A percentile compares a stretch with the other conserved stretches of the same genome.
Evolutionary conservation across 1,284 basidiomycete genomes (phyloP).

Genomic region (Apiotrichum porosum): DNA sequence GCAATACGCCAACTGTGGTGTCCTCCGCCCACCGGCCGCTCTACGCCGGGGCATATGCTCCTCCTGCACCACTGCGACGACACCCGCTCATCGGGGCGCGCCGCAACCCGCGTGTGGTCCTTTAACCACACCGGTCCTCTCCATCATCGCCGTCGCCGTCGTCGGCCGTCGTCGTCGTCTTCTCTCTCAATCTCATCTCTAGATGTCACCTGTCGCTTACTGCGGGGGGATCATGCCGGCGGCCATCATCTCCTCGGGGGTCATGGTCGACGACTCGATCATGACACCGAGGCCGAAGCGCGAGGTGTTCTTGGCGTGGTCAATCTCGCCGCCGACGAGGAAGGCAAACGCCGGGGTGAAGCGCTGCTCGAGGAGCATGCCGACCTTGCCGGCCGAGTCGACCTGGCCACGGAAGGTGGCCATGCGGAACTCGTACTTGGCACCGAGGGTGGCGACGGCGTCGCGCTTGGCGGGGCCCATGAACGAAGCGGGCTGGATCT

Average conservation of each 20-base stretch:
- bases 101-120: no score
- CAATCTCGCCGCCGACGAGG: conserved; percentile 92
- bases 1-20: conserved; percentile 7
- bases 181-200: no score
- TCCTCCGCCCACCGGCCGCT: conserved; percentile 1
- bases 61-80: neutral
- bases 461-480: conserved; percentile 65
- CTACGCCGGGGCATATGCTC: neutral
- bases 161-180: no score
- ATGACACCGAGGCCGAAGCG: conserved; percentile 95
- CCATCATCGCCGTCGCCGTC: no score
- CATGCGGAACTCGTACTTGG: conserved; percentile 94
- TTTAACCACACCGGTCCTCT: no score
- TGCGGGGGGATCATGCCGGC: conserved; percentile 44
- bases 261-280: conserved; percentile 63
- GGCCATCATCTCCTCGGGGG: conserved; percentile 48
- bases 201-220: no score
- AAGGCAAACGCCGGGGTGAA: conserved; percentile 94
- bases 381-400: conserved; percentile 89
- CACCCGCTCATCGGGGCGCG: no score
- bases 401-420: conserved; percentile 88
- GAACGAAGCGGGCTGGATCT: conserved; percentile 61
- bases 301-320: conserved; percentile 93
- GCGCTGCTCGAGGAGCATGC: conserved; percentile 89
- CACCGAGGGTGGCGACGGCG: conserved; percentile 85